phyloP scores from a whole-genome alignment of 305 asterid genomes.

The Fraxinus baroniana region DNA sequence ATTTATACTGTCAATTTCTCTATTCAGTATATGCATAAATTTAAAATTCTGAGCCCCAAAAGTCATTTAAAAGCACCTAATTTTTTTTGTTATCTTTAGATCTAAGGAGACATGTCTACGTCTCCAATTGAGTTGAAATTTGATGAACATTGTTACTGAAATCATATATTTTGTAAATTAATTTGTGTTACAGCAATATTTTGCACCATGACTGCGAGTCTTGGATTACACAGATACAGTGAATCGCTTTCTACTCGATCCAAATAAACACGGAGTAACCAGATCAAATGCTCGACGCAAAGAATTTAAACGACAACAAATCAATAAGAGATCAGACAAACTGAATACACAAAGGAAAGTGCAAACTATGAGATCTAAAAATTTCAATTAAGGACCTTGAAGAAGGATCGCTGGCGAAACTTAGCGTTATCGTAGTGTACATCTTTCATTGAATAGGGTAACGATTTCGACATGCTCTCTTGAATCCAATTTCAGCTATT shows the following conservation, averaged over 20 bases:
- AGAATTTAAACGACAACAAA: background rate
- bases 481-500: constrained; percentile 22
- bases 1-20: background rate
- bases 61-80: constrained; percentile 18
- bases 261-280: background rate
- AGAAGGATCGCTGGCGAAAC: constrained; percentile 79
- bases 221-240: constrained; percentile 13
- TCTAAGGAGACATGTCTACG: background rate
- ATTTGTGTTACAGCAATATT: background rate
- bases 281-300: constrained; percentile 5
- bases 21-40: background rate
- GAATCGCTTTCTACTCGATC: background rate
- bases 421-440: constrained; percentile 86
- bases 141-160: background rate
- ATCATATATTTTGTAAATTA: background rate
- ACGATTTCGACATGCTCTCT: constrained; percentile 67
- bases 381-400: constrained; percentile 45
- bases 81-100: background rate
- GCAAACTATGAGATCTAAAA: constrained; percentile 27
- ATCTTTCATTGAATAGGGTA: constrained; percentile 89
- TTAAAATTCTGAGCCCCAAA: constrained; percentile 11
- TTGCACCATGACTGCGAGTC: background rate
- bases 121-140: background rate
- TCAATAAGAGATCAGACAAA: background rate
- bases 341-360: background rate